phyloP scores from a whole-genome alignment of 495 filamentous ascomycete species.

The Podospora sp. region DNA sequence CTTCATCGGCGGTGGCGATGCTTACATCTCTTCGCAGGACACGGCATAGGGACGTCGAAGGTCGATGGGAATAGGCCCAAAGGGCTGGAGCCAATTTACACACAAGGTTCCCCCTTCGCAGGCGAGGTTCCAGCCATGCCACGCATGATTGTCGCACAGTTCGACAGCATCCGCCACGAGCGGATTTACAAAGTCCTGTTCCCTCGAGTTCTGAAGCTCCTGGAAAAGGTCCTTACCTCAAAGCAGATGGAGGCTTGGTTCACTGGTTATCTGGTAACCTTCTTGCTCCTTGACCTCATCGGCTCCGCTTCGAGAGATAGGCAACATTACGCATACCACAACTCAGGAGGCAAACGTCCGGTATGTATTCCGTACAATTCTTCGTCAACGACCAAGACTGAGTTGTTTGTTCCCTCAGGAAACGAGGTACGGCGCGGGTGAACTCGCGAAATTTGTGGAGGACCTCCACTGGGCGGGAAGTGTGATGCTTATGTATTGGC shows the following conservation, averaged over 20 bases:
- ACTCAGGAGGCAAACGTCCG: constrained; percentile 11
- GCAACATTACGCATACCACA: constrained; percentile 21
- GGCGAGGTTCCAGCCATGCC: constrained; percentile 36
- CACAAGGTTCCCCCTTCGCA: constrained; percentile 25
- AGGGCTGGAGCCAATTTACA: constrained; percentile 32
- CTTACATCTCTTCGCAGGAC: constrained; percentile 22
- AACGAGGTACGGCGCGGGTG: constrained; percentile 30
- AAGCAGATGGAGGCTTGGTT: constrained; percentile 41
- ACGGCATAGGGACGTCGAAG: constrained; percentile 41
- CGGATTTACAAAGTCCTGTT: constrained; percentile 28
- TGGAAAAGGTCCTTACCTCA: constrained; percentile 37
- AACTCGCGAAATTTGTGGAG: constrained; percentile 30
- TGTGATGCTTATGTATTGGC: constrained; percentile 34
- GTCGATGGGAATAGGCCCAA: constrained; percentile 38
- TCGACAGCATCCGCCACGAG: constrained; percentile 46
- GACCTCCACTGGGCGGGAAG: constrained; percentile 30
- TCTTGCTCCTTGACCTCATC: constrained; percentile 37
- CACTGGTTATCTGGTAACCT: constrained; percentile 44
- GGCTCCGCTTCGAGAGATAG: constrained; percentile 27
- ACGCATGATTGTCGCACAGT: constrained; percentile 52
- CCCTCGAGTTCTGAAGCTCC: constrained; percentile 32
- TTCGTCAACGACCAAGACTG: background rate
- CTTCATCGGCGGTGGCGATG: too few species aligned
- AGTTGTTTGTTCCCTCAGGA: constrained; percentile 22
- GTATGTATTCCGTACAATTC: constrained; percentile 9